Percentiles rank a stretch among this genome's conserved stretches.
Evolutionary conservation across 2,329 filamentous ascomycete species (phyloP).

Genomic region (Exophiala sideris): DNA sequence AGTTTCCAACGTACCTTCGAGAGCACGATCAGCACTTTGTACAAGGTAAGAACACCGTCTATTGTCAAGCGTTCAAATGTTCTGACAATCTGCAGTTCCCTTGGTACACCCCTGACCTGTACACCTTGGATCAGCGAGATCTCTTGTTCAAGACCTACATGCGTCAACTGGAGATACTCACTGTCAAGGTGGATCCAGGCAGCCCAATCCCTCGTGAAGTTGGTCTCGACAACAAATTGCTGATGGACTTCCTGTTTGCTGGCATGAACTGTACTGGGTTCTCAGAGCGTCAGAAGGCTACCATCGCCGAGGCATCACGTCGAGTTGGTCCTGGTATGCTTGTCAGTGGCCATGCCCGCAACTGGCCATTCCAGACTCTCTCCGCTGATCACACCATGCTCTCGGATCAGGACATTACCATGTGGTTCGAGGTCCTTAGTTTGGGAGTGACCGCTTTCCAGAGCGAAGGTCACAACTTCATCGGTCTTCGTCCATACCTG

Average conservation of each 20-base stretch:
- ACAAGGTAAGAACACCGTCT: conserved; percentile 41
- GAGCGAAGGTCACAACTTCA: conserved; percentile 3
- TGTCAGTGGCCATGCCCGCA: conserved; percentile 15
- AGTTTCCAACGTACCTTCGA: conserved; percentile 54
- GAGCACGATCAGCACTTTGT: conserved; percentile 49
- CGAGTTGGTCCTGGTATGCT: conserved; percentile 8
- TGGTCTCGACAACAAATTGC: conserved; percentile 39
- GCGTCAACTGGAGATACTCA: conserved; percentile 66
- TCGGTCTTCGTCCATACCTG: conserved; percentile 16
- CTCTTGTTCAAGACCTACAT: conserved; percentile 41
- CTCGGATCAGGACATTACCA: conserved; percentile 21
- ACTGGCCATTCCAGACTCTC: conserved; percentile 28
- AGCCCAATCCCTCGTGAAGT: conserved; percentile 29
- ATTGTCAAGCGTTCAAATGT: not conserved
- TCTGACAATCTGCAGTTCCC: conserved; percentile 42
- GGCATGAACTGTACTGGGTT: conserved; percentile 43
- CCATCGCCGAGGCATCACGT: conserved; percentile 13
- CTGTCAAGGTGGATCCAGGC: conserved; percentile 51
- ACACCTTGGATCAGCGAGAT: conserved; percentile 48
- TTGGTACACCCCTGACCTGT: conserved; percentile 45
- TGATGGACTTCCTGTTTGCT: conserved; percentile 39
- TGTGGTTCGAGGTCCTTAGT: conserved; percentile 26
- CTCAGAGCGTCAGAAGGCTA: conserved; percentile 38
- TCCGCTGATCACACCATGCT: conserved; percentile 9
- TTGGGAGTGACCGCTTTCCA: conserved; percentile 15